These are phyloP conservation scores for Plasmodium yoelii DNA, from an alignment of 169 alveolate species.

Conservation along the genomic window DNA sequence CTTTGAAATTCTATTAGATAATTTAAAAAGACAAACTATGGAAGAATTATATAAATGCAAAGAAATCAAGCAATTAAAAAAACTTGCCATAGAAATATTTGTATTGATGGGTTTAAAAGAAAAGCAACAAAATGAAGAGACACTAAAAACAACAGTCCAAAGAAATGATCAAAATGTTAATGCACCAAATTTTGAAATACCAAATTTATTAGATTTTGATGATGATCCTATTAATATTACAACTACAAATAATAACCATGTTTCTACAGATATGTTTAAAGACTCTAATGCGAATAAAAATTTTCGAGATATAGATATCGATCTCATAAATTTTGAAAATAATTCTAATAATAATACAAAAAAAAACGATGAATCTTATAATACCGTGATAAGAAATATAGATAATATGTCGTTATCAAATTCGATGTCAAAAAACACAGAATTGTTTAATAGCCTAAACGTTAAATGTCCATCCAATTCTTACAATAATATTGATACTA, in stretches of 20 bases:
- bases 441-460: constrained; percentile 50
- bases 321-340: background rate
- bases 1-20: constrained; percentile 20
- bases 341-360: background rate
- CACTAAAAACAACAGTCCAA: constrained; percentile 2
- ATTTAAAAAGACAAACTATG: constrained; percentile 44
- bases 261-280: background rate
- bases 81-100: constrained; percentile 44
- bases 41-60: constrained; percentile 50
- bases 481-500: no score
- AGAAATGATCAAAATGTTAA: background rate
- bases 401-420: background rate
- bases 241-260: background rate
- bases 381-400: background rate
- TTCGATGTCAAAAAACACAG: background rate
- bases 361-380: background rate
- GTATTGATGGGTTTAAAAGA: constrained; percentile 43
- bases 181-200: background rate
- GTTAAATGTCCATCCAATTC: background rate
- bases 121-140: constrained; percentile 1
- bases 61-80: constrained; percentile 71
- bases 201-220: constrained; percentile 25
- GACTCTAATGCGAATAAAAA: background rate
- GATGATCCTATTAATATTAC: constrained; percentile 8
- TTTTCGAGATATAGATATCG: background rate